Base-by-base conservation (phyloP, 208 protist species). In the Leishmania tropica region DNA sequence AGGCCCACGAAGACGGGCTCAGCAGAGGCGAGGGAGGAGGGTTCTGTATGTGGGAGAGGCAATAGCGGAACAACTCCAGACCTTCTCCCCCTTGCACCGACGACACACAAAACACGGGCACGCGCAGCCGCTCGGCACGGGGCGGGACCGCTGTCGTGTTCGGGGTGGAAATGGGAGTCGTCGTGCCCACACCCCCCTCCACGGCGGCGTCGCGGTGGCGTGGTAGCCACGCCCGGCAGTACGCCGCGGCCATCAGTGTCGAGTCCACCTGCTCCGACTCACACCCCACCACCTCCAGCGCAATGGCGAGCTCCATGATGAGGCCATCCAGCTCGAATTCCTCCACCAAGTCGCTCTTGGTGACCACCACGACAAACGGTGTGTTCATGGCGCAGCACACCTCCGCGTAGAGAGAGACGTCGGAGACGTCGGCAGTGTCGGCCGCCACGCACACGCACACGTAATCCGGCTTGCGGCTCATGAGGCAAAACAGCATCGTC, bases 291-390 rank as follows among this genome's bases (percentile, higher is more conserved):
- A 77, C 73, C 40, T 87, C 76, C 42, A 97, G 84, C 68, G 84
- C 85, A 2, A 85, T 89, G 28, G 87, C 77, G 65, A 99, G 81
- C 42, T 99, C 92, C 67, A 97, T 88, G 75, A 98, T 7, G 56
- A 98, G 98, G 51, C 91, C 83, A 62, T 98, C 96, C 21, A 99
- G 76, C 76, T 99, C 95, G 84, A 98, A 96, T 48, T 99, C 96
- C 40, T 96, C 85, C 21, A 96, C 85, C 51, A 93, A 91, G 85
- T 99, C 99, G 68, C 96, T 85, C 87, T 99, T 99, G 2, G 98
- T 99, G 10, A 99, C 81, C 48, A 98, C 94, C 47, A 99, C 82
- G 75, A 97, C 93, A 24, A 99, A 91, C 4, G 97, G 95, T 37
- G 99, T 92, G 31, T 94, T 85, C 73, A 99, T 88, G 54, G 98